Base-by-base conservation (phyloP, 2,329 filamentous ascomycete species). In the Botrytis fabae region DNA sequence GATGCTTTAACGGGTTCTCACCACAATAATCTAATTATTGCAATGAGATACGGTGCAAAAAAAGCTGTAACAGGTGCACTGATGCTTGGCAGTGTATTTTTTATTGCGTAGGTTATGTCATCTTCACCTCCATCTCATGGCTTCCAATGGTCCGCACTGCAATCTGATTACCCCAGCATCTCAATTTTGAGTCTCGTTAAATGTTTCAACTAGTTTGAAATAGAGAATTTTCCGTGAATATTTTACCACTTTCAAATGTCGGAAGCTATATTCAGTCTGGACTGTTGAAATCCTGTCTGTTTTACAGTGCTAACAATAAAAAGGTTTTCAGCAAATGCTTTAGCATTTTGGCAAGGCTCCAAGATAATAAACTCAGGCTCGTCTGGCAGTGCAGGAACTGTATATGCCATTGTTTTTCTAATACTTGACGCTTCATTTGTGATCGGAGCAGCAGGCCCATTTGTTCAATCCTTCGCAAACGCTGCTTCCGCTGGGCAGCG, bases 1-100 rank as follows among this genome's bases (percentile, higher is more conserved):
- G 48, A 54, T n/a, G 48, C 48, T n/a, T 79, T 89, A 25, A 86
- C 87, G 75, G 79, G 81, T 20, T 85, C 85, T 69, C 88, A 88
- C 72, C 80, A 82, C 18, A 81, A 78, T 4, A 82, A 84, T 61
- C 80, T 88, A 5, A 82, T 81, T 46, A 78, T 80, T 14, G 83
- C 85, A 2, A 82, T 83, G 71, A 79, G 78, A 54, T 81, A 84
- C 64, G 86, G 84, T 3, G 79, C 86, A 70, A 85, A 85, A 73
- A 89, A 88, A 76, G 83, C 86, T 1, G 79, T 84, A 0, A 82
- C 84, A 2, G 82, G 48, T n/a, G 84, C 57, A 79, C 86, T 18
- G 81, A 90, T 18, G 84, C 48, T 54, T 54, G 48, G 48, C 25
- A 54, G 48, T 54, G 48, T 54, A n/a, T 54, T 54, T 54, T 54